These are phyloP conservation scores for Sporothrix variecibatus DNA, from an alignment of 2,329 filamentous ascomycete species.

Conservation along the genomic window DNA sequence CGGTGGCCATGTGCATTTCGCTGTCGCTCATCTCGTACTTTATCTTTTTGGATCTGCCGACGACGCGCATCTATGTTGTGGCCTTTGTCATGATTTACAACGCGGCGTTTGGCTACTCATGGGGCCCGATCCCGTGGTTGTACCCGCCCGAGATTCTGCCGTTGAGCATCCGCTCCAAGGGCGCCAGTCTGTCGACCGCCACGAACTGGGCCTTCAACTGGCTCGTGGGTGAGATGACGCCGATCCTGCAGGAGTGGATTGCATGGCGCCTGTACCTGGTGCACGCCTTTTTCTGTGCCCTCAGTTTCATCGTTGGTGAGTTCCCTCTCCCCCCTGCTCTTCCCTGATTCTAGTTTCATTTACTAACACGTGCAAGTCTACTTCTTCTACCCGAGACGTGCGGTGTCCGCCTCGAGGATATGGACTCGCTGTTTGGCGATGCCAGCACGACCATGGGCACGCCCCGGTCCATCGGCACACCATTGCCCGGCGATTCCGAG, in stretches of 20 bases:
- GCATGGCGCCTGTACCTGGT: conserved; percentile 92
- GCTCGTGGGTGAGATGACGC: conserved; percentile 93
- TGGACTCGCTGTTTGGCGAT: conserved; percentile 93
- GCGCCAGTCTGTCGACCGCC: conserved; percentile 91
- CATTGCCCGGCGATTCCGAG: conserved; percentile 69
- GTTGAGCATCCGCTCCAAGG: conserved; percentile 94
- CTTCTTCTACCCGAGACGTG: conserved; percentile 96
- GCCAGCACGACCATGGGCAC: conserved; percentile 80
- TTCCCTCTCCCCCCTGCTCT: conserved; percentile 61
- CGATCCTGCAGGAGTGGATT: conserved; percentile 87
- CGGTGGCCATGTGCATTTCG: conserved; percentile 84
- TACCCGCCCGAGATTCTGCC: conserved; percentile 99
- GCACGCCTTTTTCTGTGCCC: conserved; percentile 94
- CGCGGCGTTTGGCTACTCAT: conserved; percentile 89
- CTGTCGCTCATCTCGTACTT: conserved; percentile 93
- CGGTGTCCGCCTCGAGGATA: conserved; percentile 92
- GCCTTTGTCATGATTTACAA: conserved; percentile 98
- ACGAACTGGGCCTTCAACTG: conserved; percentile 99
- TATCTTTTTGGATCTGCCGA: conserved; percentile 78
- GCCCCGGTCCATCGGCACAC: conserved; percentile 75
- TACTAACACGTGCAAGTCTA: conserved; percentile 69
- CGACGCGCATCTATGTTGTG: conserved; percentile 83
- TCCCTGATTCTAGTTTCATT: neutral
- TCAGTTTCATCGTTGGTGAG: conserved; percentile 94
- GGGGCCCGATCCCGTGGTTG: conserved; percentile 97